Evolutionary conservation across 768 basidiomycete species (phyloP).

Genomic region (Lentinula raphanica): DNA sequence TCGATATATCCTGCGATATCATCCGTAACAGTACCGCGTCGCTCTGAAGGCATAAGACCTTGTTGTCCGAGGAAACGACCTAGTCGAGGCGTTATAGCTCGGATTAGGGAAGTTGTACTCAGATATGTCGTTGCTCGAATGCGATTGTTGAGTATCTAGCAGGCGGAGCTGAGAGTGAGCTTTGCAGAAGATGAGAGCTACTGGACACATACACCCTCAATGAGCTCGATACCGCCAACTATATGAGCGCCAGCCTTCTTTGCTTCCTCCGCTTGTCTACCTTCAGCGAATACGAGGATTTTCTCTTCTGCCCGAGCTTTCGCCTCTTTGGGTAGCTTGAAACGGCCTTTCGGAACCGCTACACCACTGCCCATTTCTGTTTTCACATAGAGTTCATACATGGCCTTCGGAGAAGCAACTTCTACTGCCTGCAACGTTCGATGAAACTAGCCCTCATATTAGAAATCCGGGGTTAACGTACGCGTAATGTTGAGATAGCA

Average conservation of each 20-base stretch:
- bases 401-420: slow-evolving; percentile 67
- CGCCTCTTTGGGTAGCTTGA: slow-evolving; percentile 77
- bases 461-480: slow-evolving; percentile 19
- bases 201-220: slow-evolving; percentile 68
- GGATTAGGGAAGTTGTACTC: slow-evolving; percentile 74
- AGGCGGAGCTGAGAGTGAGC: slow-evolving; percentile 4
- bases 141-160: slow-evolving; percentile 67
- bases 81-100: slow-evolving; percentile 72
- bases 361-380: slow-evolving; percentile 75
- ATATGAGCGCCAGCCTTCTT: slow-evolving; percentile 83
- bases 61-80: slow-evolving; percentile 79
- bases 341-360: slow-evolving; percentile 84
- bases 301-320: slow-evolving; percentile 66
- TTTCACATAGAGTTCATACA: slow-evolving; percentile 77
- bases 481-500: slow-evolving; percentile 68
- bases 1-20: slow-evolving; percentile 80
- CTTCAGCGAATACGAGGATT: slow-evolving; percentile 92
- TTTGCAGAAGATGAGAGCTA: not conserved
- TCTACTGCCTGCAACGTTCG: slow-evolving; percentile 63
- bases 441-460: slow-evolving; percentile 2
- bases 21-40: slow-evolving; percentile 91
- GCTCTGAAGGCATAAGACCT: slow-evolving; percentile 92
- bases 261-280: slow-evolving; percentile 75
- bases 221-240: slow-evolving; percentile 86
- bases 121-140: slow-evolving; percentile 81